phyloP scores from a whole-genome alignment of 1,284 basidiomycete genomes.

The Trichosporon sp. region DNA sequence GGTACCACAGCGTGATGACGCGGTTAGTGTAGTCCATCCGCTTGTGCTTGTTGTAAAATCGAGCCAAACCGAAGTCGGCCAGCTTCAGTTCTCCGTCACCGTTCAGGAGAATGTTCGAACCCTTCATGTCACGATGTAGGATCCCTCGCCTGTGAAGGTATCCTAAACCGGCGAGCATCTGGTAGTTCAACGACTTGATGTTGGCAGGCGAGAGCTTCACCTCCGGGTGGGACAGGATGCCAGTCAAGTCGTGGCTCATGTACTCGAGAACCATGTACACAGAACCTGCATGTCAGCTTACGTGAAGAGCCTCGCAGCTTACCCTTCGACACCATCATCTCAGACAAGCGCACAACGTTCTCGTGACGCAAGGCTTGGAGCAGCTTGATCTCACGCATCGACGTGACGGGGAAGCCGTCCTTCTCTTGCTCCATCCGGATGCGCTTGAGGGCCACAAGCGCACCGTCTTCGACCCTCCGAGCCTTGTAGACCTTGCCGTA shows the following conservation, averaged over 20 bases:
- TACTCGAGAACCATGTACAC: slow-evolving; percentile 99
- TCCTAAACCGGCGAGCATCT: slow-evolving; percentile 88
- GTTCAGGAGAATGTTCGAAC: slow-evolving; percentile 95
- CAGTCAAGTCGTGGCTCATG: slow-evolving; percentile 98
- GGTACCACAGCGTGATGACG: slow-evolving; percentile 98
- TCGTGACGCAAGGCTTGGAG: slow-evolving; percentile 83
- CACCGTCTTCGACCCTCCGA: slow-evolving; percentile 67
- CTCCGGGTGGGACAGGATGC: slow-evolving; percentile 84
- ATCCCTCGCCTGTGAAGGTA: slow-evolving; percentile 94
- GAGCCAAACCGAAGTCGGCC: slow-evolving; percentile 95
- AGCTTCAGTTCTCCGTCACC: slow-evolving; percentile 89
- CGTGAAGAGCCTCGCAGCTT: slow-evolving; percentile 26
- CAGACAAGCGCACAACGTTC: slow-evolving; percentile 83
- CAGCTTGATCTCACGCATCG: slow-evolving; percentile 98
- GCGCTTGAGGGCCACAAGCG: slow-evolving; percentile 86
- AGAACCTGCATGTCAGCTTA: slow-evolving; percentile 58
- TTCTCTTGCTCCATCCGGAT: slow-evolving; percentile 97
- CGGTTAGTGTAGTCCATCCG: slow-evolving; percentile 94
- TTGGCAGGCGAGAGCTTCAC: slow-evolving; percentile 79
- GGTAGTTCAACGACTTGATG: slow-evolving; percentile 88
- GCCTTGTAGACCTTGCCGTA: slow-evolving; percentile 99
- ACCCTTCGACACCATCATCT: slow-evolving; percentile 99
- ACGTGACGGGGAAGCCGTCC: slow-evolving; percentile 98
- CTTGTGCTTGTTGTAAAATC: slow-evolving; percentile 83
- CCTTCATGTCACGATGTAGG: slow-evolving; percentile 97